Conservation (phyloP, 371 early-diverging fungal genomes). For the Funneliformis caledonium region DNA sequence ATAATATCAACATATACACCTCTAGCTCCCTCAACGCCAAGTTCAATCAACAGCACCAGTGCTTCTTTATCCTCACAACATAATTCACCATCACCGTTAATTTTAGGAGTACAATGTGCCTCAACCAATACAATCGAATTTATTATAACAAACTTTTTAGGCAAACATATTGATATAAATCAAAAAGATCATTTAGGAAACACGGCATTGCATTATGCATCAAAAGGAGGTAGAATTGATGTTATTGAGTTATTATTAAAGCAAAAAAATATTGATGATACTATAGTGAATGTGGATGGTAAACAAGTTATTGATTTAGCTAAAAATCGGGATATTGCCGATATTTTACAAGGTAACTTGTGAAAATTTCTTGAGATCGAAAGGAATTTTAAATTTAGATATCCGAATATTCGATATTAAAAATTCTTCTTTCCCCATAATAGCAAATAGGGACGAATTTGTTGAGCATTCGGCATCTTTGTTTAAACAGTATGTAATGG, state of each 20-base stretch:
- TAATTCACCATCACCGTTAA: constrained; percentile 27
- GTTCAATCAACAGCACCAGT: background rate
- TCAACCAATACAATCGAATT: constrained; percentile 21
- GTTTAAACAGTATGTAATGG: constrained; percentile 48
- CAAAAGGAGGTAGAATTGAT: constrained; percentile 59
- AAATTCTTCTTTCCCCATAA: background rate
- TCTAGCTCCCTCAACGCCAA: background rate
- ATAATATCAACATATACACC: constrained; percentile 8
- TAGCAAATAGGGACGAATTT: constrained; percentile 49
- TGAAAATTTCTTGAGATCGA: background rate
- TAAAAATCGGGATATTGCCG: constrained; percentile 46
- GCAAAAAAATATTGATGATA: constrained; percentile 51
- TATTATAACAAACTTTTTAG: constrained; percentile 11
- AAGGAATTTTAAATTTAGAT: background rate
- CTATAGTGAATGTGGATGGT: constrained; percentile 51
- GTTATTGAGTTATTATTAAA: constrained; percentile 56
- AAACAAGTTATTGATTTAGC: constrained; percentile 49
- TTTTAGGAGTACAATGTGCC: constrained; percentile 33
- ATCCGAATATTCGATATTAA: background rate
- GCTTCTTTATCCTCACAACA: background rate
- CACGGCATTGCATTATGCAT: constrained; percentile 66
- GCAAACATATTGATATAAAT: constrained; percentile 49
- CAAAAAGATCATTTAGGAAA: constrained; percentile 59
- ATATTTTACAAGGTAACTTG: constrained; percentile 47
- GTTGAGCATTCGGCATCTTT: constrained; percentile 43